Base-by-base conservation (phyloP, 768 basidiomycete species). In the Ramaria sp. region DNA sequence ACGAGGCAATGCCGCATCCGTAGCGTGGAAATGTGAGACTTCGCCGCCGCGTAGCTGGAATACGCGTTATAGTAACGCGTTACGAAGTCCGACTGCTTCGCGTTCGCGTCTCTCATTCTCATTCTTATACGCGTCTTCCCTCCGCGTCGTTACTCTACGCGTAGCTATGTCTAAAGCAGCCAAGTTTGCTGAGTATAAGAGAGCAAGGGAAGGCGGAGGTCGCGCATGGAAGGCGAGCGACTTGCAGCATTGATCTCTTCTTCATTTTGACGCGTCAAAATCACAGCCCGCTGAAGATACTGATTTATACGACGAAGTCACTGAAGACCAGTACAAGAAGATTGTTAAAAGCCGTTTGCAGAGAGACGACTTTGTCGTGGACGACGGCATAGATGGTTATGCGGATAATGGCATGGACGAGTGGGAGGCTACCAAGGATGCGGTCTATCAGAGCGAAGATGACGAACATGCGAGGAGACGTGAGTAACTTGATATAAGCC, bases 401-500 rank as follows among this genome's bases (percentile, higher is more conserved):
- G 83, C 85, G 66, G 96, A 99, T 71, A 90, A 96, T 64, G 96
- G 96, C 4, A 84, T 92, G 82, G 96, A 98, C 56, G 93, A 95
- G 63, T 97, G 90, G 85, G 79, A 77, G 30, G 77, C 75, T 25
- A 28, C 43, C 27, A 37, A 30, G 6, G 38, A 27, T n/a, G 52
- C 61, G 47, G 66, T 67, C 13, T 78, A 76, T 27, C 73, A 77
- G 45, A 68, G 65, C 50, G 75, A 78, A n/a, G 74, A 76, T 6
- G 71, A 67, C 16, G 39, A 55, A 20, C 20, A 24, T 36, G 52
- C 50, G 39, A 36, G 24, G 28, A 48, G 18, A 52, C 41, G 34
- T 39, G 25, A 57, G 54, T 34, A 5, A 20, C 25, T 32, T 54
- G 10, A 25, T 15, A 13, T 24, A 39, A 36, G n/a, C n/a, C n/a